Conservation (phyloP, 75 land plant species). For the Isoetes taiwanensis region DNA sequence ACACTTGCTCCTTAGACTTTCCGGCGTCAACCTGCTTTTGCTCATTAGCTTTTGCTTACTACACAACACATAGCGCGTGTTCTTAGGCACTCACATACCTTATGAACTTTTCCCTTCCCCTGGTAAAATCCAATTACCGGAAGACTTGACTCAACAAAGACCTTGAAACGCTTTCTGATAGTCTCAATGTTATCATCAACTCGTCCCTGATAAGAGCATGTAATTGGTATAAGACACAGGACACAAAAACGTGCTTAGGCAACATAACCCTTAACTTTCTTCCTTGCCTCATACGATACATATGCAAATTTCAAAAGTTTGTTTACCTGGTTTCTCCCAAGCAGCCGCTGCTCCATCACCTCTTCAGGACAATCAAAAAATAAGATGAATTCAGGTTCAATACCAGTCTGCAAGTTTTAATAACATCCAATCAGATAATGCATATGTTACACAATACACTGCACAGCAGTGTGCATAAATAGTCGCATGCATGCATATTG, state of each 20-base stretch:
- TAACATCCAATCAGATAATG: too few relatives aligned
- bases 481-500: too few relatives aligned
- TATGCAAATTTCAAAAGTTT: too few relatives aligned
- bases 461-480: too few relatives aligned
- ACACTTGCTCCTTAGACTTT: slow-evolving; percentile 48
- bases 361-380: slow-evolving; percentile 77
- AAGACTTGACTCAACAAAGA: slow-evolving; percentile 42
- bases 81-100: slow-evolving; percentile 27
- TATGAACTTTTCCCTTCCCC: slow-evolving; percentile 41
- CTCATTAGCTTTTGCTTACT: background rate
- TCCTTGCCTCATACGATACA: background rate
- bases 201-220: slow-evolving; percentile 37
- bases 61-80: background rate
- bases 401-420: slow-evolving; percentile 38
- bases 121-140: slow-evolving; percentile 55
- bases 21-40: slow-evolving; percentile 46
- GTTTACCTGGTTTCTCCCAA: slow-evolving; percentile 75
- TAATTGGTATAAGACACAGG: background rate
- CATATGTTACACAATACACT: too few relatives aligned
- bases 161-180: slow-evolving; percentile 52
- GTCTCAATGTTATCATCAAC: slow-evolving; percentile 79
- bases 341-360: slow-evolving; percentile 70
- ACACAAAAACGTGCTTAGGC: background rate
- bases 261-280: background rate
- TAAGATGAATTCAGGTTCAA: slow-evolving; percentile 62